A percentile compares a stretch with the other conserved stretches of the same genome.
phyloP scores from a whole-genome alignment of 306 rosid genomes.

The Cicer judaicum region DNA sequence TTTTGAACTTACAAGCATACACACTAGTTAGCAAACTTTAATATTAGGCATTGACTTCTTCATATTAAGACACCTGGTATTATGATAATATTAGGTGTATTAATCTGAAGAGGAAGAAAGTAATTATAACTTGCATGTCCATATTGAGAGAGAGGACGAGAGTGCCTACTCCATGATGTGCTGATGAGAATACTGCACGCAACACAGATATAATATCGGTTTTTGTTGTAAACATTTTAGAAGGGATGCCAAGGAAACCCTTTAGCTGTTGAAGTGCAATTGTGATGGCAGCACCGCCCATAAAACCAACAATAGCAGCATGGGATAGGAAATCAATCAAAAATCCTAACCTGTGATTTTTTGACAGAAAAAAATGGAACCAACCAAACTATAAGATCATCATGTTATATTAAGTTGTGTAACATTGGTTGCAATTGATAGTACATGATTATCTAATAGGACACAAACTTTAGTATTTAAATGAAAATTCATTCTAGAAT shows the following conservation, averaged over 20 bases:
- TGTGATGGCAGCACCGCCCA: constrained; percentile 99
- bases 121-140: neutral
- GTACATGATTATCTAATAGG: neutral
- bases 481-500: neutral
- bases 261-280: constrained; percentile 97
- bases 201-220: constrained; percentile 77
- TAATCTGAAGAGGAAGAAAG: too few species aligned
- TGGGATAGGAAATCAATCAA: constrained; percentile 95
- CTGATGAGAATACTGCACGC: constrained; percentile 65
- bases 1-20: constrained; percentile 21
- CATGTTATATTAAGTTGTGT: neutral
- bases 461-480: constrained; percentile 8
- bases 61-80: neutral
- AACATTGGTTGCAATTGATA: constrained; percentile 24
- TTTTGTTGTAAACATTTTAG: constrained; percentile 64
- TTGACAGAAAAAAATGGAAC: neutral
- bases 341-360: constrained; percentile 77
- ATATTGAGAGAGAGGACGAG: constrained; percentile 9
- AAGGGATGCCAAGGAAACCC: constrained; percentile 84
- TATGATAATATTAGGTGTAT: too few species aligned
- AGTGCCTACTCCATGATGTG: constrained; percentile 77
- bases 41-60: neutral
- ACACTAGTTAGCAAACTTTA: neutral
- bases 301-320: constrained; percentile 97
- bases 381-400: constrained; percentile 6